Base-by-base conservation (phyloP, 1,139 yeast species). In the Scheffersomyces parashehatae region DNA sequence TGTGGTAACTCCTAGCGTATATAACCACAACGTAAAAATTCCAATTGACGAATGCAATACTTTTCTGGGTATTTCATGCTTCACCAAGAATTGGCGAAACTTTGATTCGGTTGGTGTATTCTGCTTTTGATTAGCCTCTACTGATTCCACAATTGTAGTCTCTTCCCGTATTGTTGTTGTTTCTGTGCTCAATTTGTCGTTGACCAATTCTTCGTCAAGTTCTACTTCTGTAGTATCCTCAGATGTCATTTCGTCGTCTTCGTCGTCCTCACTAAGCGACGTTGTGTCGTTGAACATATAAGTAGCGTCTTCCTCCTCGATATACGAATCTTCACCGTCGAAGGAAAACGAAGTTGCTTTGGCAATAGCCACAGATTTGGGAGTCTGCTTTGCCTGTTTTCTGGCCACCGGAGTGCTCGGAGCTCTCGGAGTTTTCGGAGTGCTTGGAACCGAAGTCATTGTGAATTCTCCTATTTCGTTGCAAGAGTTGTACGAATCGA, bases 51-150 rank as follows among this genome's bases (percentile, higher is more conserved):
- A 85, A 62, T 93, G 99, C 47, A 93, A 80, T 4, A 78, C 69
- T 62, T 93, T 93, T 55, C 99, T 78, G 3, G 96, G 95, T 16
- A 93, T 73, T 63, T 93, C 99, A 60, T 93, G 93, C 57, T 86
- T 87, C 33, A 83, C 77, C 35, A 84, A 64, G 52, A 82, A 81
- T 40, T 72, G 72, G 20, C 79, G 75, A 56, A 82, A 72, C 49
- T 59, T 55, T 13, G 33, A 30, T n/a, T 31, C 10, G 6, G 20
- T 5, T 5, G 20, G 20, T 5, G 6, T 5, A 16, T 16, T 16
- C 20, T 16, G 20, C 6, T 5, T 16, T 5, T 16, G 20, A 5
- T 16, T 6, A 16, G 20, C 3, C 4, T 16, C 20, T 5, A 16
- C 20, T 16, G 20, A 16, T 5, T 16, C 20, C 20, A 5, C 20